Evolutionary conservation across 257 asterid genomes (phyloP).

Genomic region (Hygrophila difformis): DNA sequence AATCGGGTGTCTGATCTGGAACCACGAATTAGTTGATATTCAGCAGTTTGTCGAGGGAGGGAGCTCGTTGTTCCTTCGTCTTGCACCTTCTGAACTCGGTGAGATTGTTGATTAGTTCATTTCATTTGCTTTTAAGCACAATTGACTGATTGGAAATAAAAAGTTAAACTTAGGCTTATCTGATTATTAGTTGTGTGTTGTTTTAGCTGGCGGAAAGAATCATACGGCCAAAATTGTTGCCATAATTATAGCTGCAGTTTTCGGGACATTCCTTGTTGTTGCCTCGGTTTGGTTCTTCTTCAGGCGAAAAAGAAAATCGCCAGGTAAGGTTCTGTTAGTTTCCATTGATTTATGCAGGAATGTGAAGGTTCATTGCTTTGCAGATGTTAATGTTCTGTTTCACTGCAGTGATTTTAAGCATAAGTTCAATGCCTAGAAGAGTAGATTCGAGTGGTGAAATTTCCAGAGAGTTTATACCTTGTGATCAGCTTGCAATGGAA

Average conservation of each 20-base stretch:
- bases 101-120: neutral
- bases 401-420: constrained; percentile 26
- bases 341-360: neutral
- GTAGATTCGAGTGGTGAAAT: constrained; percentile 36
- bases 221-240: constrained; percentile 19
- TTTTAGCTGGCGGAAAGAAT: constrained; percentile 11
- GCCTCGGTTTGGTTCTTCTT: constrained; percentile 32
- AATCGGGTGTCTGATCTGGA: constrained; percentile 69
- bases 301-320: constrained; percentile 21
- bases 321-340: constrained; percentile 26
- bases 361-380: neutral
- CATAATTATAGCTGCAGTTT: constrained; percentile 20
- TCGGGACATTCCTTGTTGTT: constrained; percentile 30
- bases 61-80: constrained; percentile 43
- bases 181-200: neutral
- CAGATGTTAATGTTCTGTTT: neutral
- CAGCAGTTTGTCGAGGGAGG: constrained; percentile 49
- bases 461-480: constrained; percentile 33
- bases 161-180: constrained; percentile 5
- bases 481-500: constrained; percentile 29
- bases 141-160: no score
- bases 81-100: constrained; percentile 56
- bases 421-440: constrained; percentile 18
- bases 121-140: neutral
- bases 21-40: constrained; percentile 45